Evolutionary conservation across 1,284 basidiomycete genomes (phyloP), one percentile per base, ranked within the genome.

Genomic region (Sporisorium exsertum): DNA sequence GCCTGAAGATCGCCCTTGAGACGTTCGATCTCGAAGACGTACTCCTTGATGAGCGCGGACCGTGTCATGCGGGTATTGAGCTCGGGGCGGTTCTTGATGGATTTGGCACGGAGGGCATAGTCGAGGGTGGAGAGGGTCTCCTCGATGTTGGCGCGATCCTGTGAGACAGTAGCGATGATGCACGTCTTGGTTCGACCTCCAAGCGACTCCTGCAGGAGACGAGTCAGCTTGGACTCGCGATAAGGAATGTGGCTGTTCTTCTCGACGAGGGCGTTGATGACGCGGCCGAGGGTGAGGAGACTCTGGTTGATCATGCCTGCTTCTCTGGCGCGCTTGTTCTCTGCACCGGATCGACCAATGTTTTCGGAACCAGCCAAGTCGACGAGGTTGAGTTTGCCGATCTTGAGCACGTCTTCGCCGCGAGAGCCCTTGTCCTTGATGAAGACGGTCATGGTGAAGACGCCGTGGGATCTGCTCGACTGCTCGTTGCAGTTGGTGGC

Each of bases 301-400:
- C 94, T 97, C 87, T 98, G 94, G 84, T 99, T 99, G 87, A 99
- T 99, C 93, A 97, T 97, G 9, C 97, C 97, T 1, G 97, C 97
- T 84, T 99, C 97, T 77, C 94, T 89, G 2, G 96, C 97, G 62
- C 95, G 89, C 85, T 94, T 94, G 84, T 97, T 93, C 86, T 95
- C 94, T 1, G 97, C 97, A 8, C 97, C 97, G 0, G 93, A 95
- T 18, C 96, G 89, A 10, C 95, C 96, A 79, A 99, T 96, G 81
- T 97, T 98, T 87, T 99, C 97, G 5, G 94, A 96, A 7, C 97
- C 97, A 42, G 97, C 97, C 66, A 99, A 88, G 85, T 99, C 96
- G 62, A 99, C 97, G 20, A 99, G 90, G 86, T 99, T 97, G 61
- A 99, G 89, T 86, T 99, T 99, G 45, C 97, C 96, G 33, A 95